Conservation (phyloP, 768 basidiomycete genomes). For the Tricholoma sp. region DNA sequence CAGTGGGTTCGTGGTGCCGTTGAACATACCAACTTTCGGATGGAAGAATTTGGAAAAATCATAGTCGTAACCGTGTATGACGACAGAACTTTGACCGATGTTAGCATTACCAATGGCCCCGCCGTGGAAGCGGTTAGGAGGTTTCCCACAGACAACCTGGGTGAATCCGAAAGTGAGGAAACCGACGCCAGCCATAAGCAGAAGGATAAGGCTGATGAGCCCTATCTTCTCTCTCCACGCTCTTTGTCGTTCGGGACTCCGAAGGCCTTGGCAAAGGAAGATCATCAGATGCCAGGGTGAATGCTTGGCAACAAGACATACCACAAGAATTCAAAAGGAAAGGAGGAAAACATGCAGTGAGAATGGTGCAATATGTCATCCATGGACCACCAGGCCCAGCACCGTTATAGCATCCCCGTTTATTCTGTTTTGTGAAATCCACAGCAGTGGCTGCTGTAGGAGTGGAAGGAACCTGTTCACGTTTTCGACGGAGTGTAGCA, state of each 20-base stretch:
- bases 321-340: slow-evolving; percentile 75
- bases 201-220: slow-evolving; percentile 70
- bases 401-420: slow-evolving; percentile 60
- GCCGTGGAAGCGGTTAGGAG: slow-evolving; percentile 77
- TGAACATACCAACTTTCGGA: slow-evolving; percentile 68
- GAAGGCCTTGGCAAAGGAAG: slow-evolving; percentile 56
- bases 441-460: slow-evolving; percentile 29
- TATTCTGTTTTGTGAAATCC: slow-evolving; percentile 26
- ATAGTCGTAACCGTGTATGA: slow-evolving; percentile 94
- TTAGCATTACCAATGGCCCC: slow-evolving; percentile 66
- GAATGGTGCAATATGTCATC: slow-evolving; percentile 89
- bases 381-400: slow-evolving; percentile 91
- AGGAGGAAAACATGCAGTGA: slow-evolving; percentile 82
- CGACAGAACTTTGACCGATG: slow-evolving; percentile 75
- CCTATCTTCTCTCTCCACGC: slow-evolving; percentile 99
- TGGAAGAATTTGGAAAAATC: slow-evolving; percentile 87
- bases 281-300: neutral
- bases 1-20: slow-evolving; percentile 81
- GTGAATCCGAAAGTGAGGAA: slow-evolving; percentile 99
- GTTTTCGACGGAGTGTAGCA: slow-evolving; percentile 72
- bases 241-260: slow-evolving; percentile 87
- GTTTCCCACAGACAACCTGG: slow-evolving; percentile 85
- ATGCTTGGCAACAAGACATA: slow-evolving; percentile 34
- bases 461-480: slow-evolving; percentile 39
- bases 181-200: slow-evolving; percentile 91